A percentile compares a stretch with the other conserved stretches of the same genome.
Evolutionary conservation across 306 rosid genomes (phyloP).

Genomic region (Castanea crenata): DNA sequence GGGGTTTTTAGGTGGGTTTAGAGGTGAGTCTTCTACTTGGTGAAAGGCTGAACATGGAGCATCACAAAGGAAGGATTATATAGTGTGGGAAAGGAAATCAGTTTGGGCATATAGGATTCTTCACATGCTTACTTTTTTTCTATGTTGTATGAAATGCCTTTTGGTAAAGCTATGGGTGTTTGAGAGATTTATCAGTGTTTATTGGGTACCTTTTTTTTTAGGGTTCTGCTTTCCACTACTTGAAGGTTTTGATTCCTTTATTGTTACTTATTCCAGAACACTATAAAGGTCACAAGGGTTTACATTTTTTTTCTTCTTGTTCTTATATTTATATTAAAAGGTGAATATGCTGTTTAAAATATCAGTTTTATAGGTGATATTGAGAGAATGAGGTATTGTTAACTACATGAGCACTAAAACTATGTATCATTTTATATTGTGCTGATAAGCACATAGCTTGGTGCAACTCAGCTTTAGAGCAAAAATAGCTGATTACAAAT

Average conservation of each 20-base stretch:
- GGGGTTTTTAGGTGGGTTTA: slow-evolving; percentile 4
- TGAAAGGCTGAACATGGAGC: slow-evolving; percentile 19
- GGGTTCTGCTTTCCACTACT: neutral
- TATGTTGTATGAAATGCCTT: slow-evolving; percentile 31
- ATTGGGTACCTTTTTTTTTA: neutral
- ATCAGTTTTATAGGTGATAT: no score
- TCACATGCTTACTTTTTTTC: slow-evolving; percentile 32
- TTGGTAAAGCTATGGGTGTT: slow-evolving; percentile 37
- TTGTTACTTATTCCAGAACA: neutral
- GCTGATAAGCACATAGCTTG: no score
- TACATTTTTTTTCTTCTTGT: neutral
- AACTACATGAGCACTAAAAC: no score
- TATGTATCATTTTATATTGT: no score
- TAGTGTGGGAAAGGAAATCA: slow-evolving; percentile 20
- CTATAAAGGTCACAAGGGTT: neutral
- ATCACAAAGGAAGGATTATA: slow-evolving; percentile 23
- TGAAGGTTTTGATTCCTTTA: neutral
- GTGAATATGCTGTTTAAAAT: neutral
- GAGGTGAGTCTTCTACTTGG: neutral
- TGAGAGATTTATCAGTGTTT: slow-evolving; percentile 1
- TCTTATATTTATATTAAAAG: neutral
- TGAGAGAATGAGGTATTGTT: no score
- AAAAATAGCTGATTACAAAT: no score
- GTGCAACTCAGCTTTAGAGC: no score
- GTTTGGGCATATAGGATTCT: slow-evolving; percentile 20